Conservation (phyloP, 768 basidiomycete species). For the Agaricus subrufescens region DNA sequence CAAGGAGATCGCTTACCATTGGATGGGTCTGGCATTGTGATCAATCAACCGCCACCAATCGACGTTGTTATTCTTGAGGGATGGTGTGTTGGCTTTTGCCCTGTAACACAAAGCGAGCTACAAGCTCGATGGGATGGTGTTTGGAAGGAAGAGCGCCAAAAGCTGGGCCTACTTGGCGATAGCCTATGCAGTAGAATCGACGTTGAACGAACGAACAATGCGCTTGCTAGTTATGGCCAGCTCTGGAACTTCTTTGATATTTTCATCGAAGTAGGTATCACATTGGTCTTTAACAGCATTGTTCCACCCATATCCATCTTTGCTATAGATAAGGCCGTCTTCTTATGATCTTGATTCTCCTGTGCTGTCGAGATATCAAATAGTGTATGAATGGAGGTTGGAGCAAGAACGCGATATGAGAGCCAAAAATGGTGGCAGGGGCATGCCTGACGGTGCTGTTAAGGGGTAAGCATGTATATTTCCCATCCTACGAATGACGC, state of each 20-base stretch:
- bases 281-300: conserved; percentile 2
- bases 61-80: conserved; percentile 94
- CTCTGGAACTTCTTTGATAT: conserved; percentile 72
- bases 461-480: conserved; percentile 48
- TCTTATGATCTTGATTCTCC: conserved; percentile 18
- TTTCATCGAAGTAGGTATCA: conserved; percentile 64
- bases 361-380: conserved; percentile 30
- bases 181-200: conserved; percentile 43
- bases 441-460: conserved; percentile 78
- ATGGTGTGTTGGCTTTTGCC: conserved; percentile 90
- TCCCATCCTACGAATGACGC: background rate
- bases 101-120: conserved; percentile 48
- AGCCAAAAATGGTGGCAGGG: conserved; percentile 71
- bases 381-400: conserved; percentile 84
- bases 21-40: conserved; percentile 32
- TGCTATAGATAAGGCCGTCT: conserved; percentile 25
- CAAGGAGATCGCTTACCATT: conserved; percentile 74
- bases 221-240: conserved; percentile 51
- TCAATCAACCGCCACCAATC: conserved; percentile 34
- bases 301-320: background rate
- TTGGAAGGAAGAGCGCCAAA: conserved; percentile 35
- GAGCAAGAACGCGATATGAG: conserved; percentile 93
- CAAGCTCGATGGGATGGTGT: conserved; percentile 46
- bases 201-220: conserved; percentile 59
- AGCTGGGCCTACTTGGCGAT: conserved; percentile 30